Evolutionary conservation across 2,329 filamentous ascomycete genomes (phyloP), one percentile per base, ranked within the genome.

Genomic region (Amauroascus niger): DNA sequence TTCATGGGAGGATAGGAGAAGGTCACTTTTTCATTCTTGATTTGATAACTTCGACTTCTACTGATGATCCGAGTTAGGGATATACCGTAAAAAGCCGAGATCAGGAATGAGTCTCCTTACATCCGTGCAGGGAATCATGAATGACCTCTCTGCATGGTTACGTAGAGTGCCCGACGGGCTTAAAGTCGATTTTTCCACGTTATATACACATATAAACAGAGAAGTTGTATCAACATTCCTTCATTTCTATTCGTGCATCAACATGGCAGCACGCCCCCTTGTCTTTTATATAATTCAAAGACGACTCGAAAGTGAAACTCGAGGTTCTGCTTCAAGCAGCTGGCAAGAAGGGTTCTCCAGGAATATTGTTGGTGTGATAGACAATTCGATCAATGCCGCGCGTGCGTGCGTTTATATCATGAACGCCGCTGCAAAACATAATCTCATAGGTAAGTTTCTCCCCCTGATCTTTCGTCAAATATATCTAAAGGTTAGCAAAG

Each of bases 211-310:
- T 32, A 70, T 75, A 43, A 72, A 71, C 39, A 74, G 76, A 11
- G 76, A 79, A 62, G 72, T 70, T 8, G 74, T 79, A 3, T 77
- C 75, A 1, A 76, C 74, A 2, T 74, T 77, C 51, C 63, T 78
- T 20, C 77, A 80, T 58, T 79, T 79, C 58, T 79, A 79, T 56
- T 77, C 79, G 41, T 80, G 78, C 60, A 73, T 80, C 60, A 79
- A 79, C 58, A 79, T 80, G 76, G 78, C 77, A 0, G 75, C 73
- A 0, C 67, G 78, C 3, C 78, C 78, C 0, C 64, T 80, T 22
- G 67, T 80, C 0, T 78, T 79, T 55, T 73, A 78, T 57, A 72
- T 80, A 2, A 75, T 79, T 6, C 74, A 78, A 60, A 69, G 70
- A 41, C 71, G 76, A 3, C 65, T 79, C 0, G 46, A 62, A 65